Conservation (phyloP, 331 rosid genomes). For the Acacia pycnantha region DNA sequence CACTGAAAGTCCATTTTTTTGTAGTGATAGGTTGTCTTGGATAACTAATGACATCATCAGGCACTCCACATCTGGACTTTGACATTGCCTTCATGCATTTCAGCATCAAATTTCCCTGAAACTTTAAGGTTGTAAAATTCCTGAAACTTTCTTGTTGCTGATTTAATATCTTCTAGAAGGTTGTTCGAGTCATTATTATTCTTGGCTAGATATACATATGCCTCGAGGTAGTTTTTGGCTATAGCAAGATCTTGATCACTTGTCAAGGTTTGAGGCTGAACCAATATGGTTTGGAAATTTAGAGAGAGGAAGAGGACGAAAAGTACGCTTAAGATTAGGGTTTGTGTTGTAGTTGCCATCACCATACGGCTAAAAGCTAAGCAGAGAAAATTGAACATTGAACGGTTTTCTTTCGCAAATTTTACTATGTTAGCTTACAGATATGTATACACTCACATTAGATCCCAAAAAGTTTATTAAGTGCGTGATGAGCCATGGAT, state of each 20-base stretch:
- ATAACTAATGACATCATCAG: not conserved
- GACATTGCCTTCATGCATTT: not conserved
- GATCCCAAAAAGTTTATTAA: not conserved
- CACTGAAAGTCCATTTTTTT: too few species aligned
- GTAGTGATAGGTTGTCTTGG: not conserved
- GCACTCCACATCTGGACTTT: not conserved
- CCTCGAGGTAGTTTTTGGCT: not conserved
- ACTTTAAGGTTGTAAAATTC: not conserved
- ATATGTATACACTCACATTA: too few species aligned
- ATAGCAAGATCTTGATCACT: not conserved
- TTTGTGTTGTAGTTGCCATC: not conserved
- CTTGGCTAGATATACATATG: not conserved
- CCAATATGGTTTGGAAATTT: not conserved
- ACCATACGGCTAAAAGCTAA: not conserved
- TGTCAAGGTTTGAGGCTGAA: not conserved
- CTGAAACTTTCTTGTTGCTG: not conserved
- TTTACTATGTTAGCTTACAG: not conserved
- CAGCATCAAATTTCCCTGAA: not conserved
- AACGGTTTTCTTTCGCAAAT: not conserved
- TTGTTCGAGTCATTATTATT: not conserved
- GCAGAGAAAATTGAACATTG: not conserved
- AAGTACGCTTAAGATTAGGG: not conserved
- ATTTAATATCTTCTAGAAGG: not conserved
- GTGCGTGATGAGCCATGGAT: not conserved
- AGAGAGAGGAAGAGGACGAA: not conserved